A percentile compares a stretch with the other conserved stretches of the same genome.
Evolutionary conservation across 495 filamentous ascomycete genomes (phyloP).

Genomic region (Xylaria nigripes): DNA sequence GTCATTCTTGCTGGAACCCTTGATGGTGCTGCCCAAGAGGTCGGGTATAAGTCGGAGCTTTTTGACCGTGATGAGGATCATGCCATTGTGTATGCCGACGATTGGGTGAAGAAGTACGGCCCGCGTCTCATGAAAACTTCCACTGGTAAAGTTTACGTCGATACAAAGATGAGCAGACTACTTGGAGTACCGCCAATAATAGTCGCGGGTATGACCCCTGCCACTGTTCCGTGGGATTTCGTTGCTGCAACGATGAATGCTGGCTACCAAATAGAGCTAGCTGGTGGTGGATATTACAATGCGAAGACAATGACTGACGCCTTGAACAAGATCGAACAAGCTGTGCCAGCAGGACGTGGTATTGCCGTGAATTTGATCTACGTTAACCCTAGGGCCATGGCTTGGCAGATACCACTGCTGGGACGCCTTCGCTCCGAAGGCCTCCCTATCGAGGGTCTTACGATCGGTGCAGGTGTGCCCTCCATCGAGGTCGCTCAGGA

Average conservation of each 20-base stretch:
- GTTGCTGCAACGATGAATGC: constrained; percentile 88
- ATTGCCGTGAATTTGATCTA: constrained; percentile 95
- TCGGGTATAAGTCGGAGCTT: constrained; percentile 94
- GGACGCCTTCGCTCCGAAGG: constrained; percentile 77
- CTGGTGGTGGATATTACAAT: constrained; percentile 87
- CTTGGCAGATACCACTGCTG: constrained; percentile 92
- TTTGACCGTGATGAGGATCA: constrained; percentile 92
- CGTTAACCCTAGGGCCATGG: constrained; percentile 92
- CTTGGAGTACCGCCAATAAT: constrained; percentile 83
- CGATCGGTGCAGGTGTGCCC: constrained; percentile 89
- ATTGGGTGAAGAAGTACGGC: constrained; percentile 96
- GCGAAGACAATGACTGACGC: constrained; percentile 84
- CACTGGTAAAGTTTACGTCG: constrained; percentile 77
- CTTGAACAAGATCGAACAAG: constrained; percentile 79
- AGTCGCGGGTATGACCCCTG: constrained; percentile 90
- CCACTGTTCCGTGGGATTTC: constrained; percentile 87
- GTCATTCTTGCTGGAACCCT: constrained; percentile 89
- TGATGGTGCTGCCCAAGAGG: constrained; percentile 77
- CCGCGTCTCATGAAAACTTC: constrained; percentile 83
- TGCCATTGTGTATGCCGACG: constrained; percentile 89
- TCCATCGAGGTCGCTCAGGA: constrained; percentile 90
- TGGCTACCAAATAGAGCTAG: constrained; percentile 84
- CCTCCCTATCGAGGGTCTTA: constrained; percentile 87
- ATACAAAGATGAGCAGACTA: constrained; percentile 95
- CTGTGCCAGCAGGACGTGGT: constrained; percentile 81